Conservation (phyloP, 768 basidiomycete genomes). For the Trametes elegans region DNA sequence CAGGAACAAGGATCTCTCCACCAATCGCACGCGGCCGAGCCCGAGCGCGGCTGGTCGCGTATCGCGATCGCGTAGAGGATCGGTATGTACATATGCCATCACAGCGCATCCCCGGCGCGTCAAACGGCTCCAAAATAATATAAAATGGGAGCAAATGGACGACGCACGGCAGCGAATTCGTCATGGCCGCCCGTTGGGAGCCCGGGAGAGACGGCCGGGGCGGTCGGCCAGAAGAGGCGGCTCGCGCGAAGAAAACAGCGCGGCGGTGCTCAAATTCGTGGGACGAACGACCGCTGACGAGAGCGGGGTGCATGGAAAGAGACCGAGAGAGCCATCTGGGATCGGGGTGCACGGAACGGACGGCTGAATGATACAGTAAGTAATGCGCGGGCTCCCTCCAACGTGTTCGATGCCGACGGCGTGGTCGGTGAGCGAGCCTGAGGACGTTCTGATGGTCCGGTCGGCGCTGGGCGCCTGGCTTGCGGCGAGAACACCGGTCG, state of each 20-base stretch:
- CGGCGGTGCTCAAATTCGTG: not conserved
- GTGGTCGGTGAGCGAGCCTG: conserved; percentile 11
- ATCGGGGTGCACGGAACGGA: not conserved
- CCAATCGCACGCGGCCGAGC: conserved; percentile 9
- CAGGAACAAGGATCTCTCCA: conserved; percentile 7
- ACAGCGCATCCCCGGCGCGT: not conserved
- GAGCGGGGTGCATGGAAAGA: not conserved
- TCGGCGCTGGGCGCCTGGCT: conserved; percentile 1
- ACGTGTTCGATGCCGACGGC: conserved; percentile 19
- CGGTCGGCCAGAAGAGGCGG: not conserved
- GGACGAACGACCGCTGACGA: not conserved
- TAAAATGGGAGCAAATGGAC: not conserved
- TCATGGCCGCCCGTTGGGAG: not conserved
- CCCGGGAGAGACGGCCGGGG: not conserved
- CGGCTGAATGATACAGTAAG: not conserved
- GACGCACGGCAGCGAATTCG: not conserved
- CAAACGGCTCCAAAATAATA: not conserved
- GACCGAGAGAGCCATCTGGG: not conserved
- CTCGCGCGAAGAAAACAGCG: not conserved
- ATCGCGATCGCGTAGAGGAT: not conserved
- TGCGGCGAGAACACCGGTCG: conserved; percentile 14
- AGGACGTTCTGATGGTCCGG: conserved; percentile 17
- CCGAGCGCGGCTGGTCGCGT: not conserved
- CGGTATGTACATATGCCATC: conserved; percentile 18
- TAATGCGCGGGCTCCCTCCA: conserved; percentile 2